These are phyloP conservation scores for Orbilia oligospora DNA, from an alignment of 2,329 filamentous ascomycete species.

Conservation along the genomic window DNA sequence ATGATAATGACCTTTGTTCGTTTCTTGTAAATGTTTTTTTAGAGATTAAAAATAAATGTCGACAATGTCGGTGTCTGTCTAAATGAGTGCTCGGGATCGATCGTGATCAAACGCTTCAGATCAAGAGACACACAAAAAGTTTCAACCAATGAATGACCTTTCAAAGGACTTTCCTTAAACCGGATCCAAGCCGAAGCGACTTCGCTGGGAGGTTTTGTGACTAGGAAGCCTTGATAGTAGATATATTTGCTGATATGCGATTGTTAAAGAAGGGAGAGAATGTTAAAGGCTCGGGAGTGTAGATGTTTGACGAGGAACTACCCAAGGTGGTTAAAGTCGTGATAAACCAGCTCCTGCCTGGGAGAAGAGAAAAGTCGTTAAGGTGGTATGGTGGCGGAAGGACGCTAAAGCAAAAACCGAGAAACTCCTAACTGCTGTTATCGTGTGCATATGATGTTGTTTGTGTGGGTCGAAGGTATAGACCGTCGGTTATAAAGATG, in stretches of 20 bases:
- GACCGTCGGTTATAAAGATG: constrained; percentile 64
- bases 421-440: constrained; percentile 61
- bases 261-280: constrained; percentile 55
- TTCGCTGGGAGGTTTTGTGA: constrained; percentile 41
- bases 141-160: constrained; percentile 59
- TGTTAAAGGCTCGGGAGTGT: constrained; percentile 48
- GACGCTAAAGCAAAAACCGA: constrained; percentile 62
- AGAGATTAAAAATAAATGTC: constrained; percentile 52
- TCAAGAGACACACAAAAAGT: constrained; percentile 57
- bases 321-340: constrained; percentile 61
- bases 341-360: constrained; percentile 61
- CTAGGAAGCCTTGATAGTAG: constrained; percentile 18
- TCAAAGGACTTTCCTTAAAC: constrained; percentile 48
- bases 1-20: constrained; percentile 38
- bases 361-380: constrained; percentile 62
- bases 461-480: constrained; percentile 66
- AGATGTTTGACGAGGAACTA: constrained; percentile 48
- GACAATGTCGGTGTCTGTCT: constrained; percentile 51
- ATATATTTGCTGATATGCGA: constrained; percentile 31
- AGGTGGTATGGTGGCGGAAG: constrained; percentile 61
- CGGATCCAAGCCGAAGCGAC: constrained; percentile 57
- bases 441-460: constrained; percentile 63
- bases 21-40: constrained; percentile 31
- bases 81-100: constrained; percentile 53
- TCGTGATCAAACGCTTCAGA: constrained; percentile 61